Conservation (phyloP, 805 yeast species). For the Nakazawaea wickerhamii region DNA sequence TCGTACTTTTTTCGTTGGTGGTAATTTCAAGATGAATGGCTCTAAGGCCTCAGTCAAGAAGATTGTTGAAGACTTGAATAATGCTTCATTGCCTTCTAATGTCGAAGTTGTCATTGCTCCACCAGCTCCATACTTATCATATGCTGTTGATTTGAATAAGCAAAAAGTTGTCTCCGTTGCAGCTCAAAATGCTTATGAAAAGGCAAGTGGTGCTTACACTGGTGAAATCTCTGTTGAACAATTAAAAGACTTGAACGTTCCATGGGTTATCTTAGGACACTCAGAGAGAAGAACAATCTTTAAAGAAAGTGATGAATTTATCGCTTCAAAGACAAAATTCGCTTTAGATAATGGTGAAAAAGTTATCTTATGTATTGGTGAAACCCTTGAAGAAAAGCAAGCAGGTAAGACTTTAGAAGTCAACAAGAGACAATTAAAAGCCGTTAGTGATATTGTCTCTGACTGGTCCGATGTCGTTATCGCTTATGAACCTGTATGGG, state of each 20-base stretch:
- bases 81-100: conserved; percentile 64
- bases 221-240: conserved; percentile 92
- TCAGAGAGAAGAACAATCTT: conserved; percentile 96
- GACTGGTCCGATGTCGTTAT: conserved; percentile 93
- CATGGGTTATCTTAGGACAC: conserved; percentile 96
- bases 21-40: conserved; percentile 99
- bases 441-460: conserved; percentile 70
- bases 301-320: conserved; percentile 83
- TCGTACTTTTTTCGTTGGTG: conserved; percentile 95
- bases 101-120: conserved; percentile 96
- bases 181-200: conserved; percentile 87
- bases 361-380: conserved; percentile 97
- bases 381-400: conserved; percentile 92
- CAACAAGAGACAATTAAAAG: conserved; percentile 83
- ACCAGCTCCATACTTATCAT: conserved; percentile 86
- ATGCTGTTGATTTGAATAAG: conserved; percentile 63
- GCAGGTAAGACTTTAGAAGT: conserved; percentile 81
- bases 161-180: conserved; percentile 72
- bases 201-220: conserved; percentile 94
- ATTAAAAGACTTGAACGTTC: conserved; percentile 85
- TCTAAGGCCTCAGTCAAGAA: conserved; percentile 76
- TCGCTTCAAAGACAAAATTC: conserved; percentile 91
- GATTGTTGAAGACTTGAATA: conserved; percentile 80
- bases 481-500: conserved; percentile 99
- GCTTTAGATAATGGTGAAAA: conserved; percentile 86